A percentile compares a stretch with the other conserved stretches of the same genome.
These are phyloP conservation scores for Vanrija pseudolonga DNA, from an alignment of 1,284 basidiomycete genomes.

Conservation along the genomic window DNA sequence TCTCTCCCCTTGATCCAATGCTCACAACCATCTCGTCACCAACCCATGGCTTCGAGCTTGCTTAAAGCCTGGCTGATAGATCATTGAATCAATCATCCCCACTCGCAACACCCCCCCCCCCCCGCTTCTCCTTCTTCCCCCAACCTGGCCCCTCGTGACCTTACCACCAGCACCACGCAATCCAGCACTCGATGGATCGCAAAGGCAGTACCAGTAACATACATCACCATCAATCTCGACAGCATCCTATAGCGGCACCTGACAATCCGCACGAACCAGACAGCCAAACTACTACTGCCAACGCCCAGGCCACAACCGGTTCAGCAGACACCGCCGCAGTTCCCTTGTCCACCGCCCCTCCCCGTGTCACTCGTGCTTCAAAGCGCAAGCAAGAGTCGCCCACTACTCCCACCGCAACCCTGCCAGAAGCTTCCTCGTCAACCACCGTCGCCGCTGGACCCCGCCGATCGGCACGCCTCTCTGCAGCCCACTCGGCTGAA, in stretches of 20 bases:
- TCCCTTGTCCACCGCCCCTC: background rate
- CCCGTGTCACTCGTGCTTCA: conserved; percentile 2
- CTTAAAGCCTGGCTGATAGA: background rate
- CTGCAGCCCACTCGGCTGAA: conserved; percentile 16
- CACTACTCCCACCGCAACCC: background rate
- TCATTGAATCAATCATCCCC: background rate
- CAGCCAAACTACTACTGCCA: conserved; percentile 1
- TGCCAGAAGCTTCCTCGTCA: background rate
- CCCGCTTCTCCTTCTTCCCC: too few species aligned
- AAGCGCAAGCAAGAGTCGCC: background rate
- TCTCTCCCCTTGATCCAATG: background rate
- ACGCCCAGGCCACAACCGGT: background rate
- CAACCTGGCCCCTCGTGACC: too few species aligned
- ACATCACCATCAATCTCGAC: conserved; percentile 17
- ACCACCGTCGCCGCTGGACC: conserved; percentile 4
- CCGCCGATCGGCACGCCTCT: conserved; percentile 37
- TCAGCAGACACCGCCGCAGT: background rate
- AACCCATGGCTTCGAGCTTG: background rate
- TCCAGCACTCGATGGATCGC: conserved; percentile 27
- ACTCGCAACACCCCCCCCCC: background rate
- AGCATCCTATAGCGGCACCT: conserved; percentile 5
- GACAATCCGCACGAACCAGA: conserved; percentile 7
- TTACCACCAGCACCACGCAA: background rate
- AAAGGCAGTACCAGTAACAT: conserved; percentile 6
- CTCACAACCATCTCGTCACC: background rate